These are phyloP conservation scores for Calonectria ilicicola DNA, from an alignment of 2,329 filamentous ascomycete genomes.

Conservation along the genomic window DNA sequence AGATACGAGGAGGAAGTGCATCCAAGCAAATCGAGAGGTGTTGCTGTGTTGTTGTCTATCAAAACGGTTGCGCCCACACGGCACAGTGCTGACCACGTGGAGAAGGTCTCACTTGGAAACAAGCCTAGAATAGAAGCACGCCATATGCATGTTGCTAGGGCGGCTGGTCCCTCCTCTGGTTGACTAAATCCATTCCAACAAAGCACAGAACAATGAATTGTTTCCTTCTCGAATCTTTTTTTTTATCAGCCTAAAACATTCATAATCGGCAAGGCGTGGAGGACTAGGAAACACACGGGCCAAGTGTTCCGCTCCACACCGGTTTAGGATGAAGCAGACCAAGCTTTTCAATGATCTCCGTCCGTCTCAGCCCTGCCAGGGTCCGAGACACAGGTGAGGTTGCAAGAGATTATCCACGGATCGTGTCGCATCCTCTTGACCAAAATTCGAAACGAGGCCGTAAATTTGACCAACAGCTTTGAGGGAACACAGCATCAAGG, in stretches of 20 bases:
- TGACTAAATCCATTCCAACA: too few relatives aligned
- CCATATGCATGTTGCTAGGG: too few relatives aligned
- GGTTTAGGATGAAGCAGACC: background rate
- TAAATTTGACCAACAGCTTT: background rate
- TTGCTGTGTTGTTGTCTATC: too few relatives aligned
- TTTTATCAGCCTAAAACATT: background rate
- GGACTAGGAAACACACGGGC: background rate
- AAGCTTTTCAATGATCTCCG: background rate
- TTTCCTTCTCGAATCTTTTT: too few relatives aligned
- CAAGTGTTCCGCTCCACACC: background rate
- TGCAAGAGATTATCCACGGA: background rate
- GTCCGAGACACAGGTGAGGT: background rate
- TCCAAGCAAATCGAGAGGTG: too few relatives aligned
- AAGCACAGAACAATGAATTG: background rate
- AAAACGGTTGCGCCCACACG: too few relatives aligned
- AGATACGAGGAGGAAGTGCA: too few relatives aligned
- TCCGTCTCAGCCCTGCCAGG: slow-evolving; percentile 12
- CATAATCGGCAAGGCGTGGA: background rate
- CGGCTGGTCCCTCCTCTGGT: too few relatives aligned
- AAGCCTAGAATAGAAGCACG: too few relatives aligned
- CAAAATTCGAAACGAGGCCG: background rate
- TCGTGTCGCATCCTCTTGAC: background rate
- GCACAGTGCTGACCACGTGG: too few relatives aligned
- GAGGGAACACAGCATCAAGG: background rate
- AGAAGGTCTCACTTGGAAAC: too few relatives aligned